Evolutionary conservation across 257 asterid species (phyloP), one percentile per base, ranked within the genome.

Genomic region (Salvia hispanica): DNA sequence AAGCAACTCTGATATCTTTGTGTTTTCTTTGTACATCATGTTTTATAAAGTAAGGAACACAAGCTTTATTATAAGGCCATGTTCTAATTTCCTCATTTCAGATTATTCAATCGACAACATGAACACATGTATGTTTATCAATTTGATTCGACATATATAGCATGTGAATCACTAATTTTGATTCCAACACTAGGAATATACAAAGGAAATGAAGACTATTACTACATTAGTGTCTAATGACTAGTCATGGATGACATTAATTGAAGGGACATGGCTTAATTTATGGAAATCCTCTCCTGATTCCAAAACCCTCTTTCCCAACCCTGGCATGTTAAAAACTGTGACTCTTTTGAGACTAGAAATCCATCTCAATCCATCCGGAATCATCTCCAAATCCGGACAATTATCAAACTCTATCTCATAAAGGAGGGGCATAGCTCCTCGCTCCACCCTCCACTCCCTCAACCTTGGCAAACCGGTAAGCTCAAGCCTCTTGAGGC

Each of bases 241-340:
- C 31, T 25, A 25, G 31, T 25, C 31, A 25, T 31, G 6, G 42
- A 66, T 21, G 28, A 42, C 39, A 55, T 25, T 25, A 25, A 67
- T 43, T 0, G 45, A 54, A 12, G 56, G 55, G 14, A 67, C 64
- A 28, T 67, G 72, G 16, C 72, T 15, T 34, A 67, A 45, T 55
- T 67, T 55, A 16, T 67, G 3, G 7, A 54, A 55, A 15, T 67
- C 72, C 9, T 36, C 53, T 4, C 67, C 61, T 18, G 7, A 34
- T 34, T 50, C 12, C 50, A 8, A 44, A 48, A 62, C 55, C 54
- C 55, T 47, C 58, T 5, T n/a, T 0, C 7, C 52, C 28, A 42
- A 4, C 6, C n/a, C 28, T 33, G 69, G 42, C 67, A 72, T 47
- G 0, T 16, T 13, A 8, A 15, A 5, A 65, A 76, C 55, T 0